Conservation (phyloP, 345 rosid species). For the Ricinus communis region DNA sequence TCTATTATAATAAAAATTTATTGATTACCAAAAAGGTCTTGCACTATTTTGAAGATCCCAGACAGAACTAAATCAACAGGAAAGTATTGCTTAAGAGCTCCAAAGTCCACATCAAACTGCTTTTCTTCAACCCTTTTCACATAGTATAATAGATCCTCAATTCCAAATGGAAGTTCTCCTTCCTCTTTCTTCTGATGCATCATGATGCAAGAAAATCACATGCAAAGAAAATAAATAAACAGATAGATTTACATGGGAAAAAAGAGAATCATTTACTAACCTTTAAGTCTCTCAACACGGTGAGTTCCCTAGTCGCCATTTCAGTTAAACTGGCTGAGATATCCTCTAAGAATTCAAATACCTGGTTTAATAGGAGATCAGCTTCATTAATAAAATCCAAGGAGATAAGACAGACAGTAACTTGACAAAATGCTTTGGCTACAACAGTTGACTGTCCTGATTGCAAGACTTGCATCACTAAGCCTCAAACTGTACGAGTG, state of each 20-base stretch:
- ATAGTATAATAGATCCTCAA: slow-evolving; percentile 81
- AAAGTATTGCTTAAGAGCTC: slow-evolving; percentile 72
- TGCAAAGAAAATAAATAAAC: slow-evolving; percentile 8
- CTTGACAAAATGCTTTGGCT: neutral
- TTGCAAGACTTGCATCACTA: neutral
- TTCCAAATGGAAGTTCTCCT: slow-evolving; percentile 79
- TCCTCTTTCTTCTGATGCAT: slow-evolving; percentile 76
- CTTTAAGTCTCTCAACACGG: slow-evolving; percentile 77
- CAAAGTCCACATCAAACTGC: slow-evolving; percentile 81
- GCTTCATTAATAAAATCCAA: slow-evolving; percentile 4
- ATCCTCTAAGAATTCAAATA: slow-evolving; percentile 83
- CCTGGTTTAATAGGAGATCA: slow-evolving; percentile 43
- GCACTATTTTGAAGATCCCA: slow-evolving; percentile 82
- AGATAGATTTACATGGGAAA: slow-evolving; percentile 11
- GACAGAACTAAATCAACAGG: slow-evolving; percentile 81
- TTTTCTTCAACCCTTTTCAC: slow-evolving; percentile 72
- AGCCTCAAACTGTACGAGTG: neutral
- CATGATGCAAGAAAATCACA: slow-evolving; percentile 20
- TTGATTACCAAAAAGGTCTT: slow-evolving; percentile 84
- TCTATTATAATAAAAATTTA: neutral
- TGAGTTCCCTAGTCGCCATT: slow-evolving; percentile 66
- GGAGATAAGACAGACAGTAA: slow-evolving; percentile 4
- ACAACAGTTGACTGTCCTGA: no score
- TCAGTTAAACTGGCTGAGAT: slow-evolving; percentile 76
- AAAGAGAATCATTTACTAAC: slow-evolving; percentile 35